Evolutionary conservation across 2,329 filamentous ascomycete genomes (phyloP), one percentile per base, ranked within the genome.

Genomic region (Cordyceps pruinosa): DNA sequence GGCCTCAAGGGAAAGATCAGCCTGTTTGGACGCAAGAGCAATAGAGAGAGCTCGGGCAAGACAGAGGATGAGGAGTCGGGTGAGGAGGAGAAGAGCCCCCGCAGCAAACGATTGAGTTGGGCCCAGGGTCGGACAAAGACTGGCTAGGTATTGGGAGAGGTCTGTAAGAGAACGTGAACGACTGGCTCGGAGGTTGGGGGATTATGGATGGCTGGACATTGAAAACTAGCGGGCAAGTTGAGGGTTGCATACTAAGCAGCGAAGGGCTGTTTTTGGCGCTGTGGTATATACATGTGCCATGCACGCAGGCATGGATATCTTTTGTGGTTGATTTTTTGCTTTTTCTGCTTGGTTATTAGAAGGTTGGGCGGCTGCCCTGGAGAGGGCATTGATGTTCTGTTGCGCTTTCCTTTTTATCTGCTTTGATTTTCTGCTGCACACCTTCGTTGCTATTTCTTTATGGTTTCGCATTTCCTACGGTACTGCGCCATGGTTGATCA

Each of bases 1-100:
- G 70, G 69, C 5, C 59, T 74, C 15, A 67, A 71, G 51, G 70
- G 73, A 48, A 72, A 68, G 59, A 63, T 74, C 17, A 69, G 64
- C 44, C 69, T 70, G 17, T 62, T 74, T 28, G 69, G 70, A 1
- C 66, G 66, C 42, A 66, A 63, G 63, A 63, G 61, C 41, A 62
- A 64, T 25, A 62, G 64, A 10, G 65, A 69, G 44, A 62, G 57
- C 42, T 59, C 52, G 58, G 63, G 41, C 32, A 52, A 55, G 5
- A 57, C 45, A 5, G 61, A 62, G 10, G 63, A 64, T 13, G 66
- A 64, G 2, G 63, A 58, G 26, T 61, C 61, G 5, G 64, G 66
- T n/a, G 66, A 65, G 21, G 61, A 61, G 17, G 61, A 56, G 46
- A 59, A 59, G 48, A 53, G 58, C 32, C 49, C 58, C 15, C 45